These are phyloP conservation scores for Fagopyrum esculentum DNA, from an alignment of 148 eudicot species.

Conservation along the genomic window DNA sequence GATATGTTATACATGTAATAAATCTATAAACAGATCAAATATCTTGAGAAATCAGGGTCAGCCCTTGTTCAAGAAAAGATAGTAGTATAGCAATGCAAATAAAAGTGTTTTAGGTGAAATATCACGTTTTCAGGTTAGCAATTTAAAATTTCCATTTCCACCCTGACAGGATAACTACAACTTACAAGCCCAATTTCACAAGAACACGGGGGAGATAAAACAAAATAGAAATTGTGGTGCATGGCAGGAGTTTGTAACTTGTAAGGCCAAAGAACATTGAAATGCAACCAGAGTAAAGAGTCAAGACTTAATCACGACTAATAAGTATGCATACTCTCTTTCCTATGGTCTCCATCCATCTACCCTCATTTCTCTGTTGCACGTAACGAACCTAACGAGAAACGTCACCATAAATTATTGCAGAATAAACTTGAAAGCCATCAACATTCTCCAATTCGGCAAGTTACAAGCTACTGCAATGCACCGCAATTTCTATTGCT, in stretches of 20 bases:
- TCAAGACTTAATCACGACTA: not conserved
- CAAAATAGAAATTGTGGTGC: not conserved
- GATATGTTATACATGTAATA: not conserved
- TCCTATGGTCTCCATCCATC: too few relatives aligned
- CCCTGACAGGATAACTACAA: not conserved
- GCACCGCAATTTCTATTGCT: too few relatives aligned
- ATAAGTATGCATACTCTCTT: not conserved
- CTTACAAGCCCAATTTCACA: not conserved
- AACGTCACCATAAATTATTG: too few relatives aligned
- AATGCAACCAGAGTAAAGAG: not conserved
- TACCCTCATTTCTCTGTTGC: too few relatives aligned
- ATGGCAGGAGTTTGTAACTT: not conserved
- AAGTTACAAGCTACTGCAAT: too few relatives aligned
- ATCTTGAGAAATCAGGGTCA: not conserved
- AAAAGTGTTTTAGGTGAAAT: not conserved
- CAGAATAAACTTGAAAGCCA: too few relatives aligned
- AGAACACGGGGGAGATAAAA: not conserved
- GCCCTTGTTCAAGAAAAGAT: not conserved
- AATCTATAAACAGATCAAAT: not conserved
- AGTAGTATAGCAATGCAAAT: not conserved
- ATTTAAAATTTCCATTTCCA: not conserved
- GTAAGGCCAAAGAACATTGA: not conserved
- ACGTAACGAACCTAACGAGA: too few relatives aligned
- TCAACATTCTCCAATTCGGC: too few relatives aligned
- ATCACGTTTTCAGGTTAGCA: not conserved